Conservation (phyloP, 176 grass and related monocot genomes). For the Elymus sibiricus region DNA sequence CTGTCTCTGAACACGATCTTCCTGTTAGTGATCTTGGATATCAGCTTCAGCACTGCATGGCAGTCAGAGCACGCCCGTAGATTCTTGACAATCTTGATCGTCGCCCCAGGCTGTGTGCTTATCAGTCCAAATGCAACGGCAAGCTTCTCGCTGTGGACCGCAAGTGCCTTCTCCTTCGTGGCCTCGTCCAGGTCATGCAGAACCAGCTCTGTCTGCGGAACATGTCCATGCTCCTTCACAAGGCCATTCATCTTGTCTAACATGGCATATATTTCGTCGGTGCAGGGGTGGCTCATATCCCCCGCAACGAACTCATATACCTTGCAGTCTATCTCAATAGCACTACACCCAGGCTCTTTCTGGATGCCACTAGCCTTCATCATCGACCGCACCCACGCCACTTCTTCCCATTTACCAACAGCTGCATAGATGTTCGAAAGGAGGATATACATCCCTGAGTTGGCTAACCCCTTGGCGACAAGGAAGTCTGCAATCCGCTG, state of each 20-base stretch:
- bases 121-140: constrained; percentile 83
- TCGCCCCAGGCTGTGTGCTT: constrained; percentile 51
- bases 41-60: constrained; percentile 68
- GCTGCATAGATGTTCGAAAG: constrained; percentile 85
- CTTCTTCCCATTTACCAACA: constrained; percentile 65
- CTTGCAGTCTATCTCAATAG: constrained; percentile 64
- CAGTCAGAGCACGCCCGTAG: constrained; percentile 80
- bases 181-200: constrained; percentile 70
- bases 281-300: constrained; percentile 62
- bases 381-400: constrained; percentile 46
- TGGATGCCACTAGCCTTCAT: constrained; percentile 80
- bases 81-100: constrained; percentile 91
- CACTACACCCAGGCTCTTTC: constrained; percentile 81
- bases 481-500: constrained; percentile 73
- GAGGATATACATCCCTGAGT: constrained; percentile 76
- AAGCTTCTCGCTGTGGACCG: constrained; percentile 87
- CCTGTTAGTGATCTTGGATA: constrained; percentile 62
- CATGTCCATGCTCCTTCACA: constrained; percentile 68
- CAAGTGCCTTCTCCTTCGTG: constrained; percentile 63
- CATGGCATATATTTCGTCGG: constrained; percentile 71
- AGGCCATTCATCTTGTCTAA: constrained; percentile 61
- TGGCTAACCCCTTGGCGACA: constrained; percentile 51
- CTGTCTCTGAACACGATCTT: constrained; percentile 87
- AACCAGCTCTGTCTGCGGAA: constrained; percentile 59
- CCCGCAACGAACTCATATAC: constrained; percentile 74